Evolutionary conservation across 2,329 filamentous ascomycete genomes (phyloP), one percentile per base, ranked within the genome.

Genomic region (Ophiostoma tasmaniense): DNA sequence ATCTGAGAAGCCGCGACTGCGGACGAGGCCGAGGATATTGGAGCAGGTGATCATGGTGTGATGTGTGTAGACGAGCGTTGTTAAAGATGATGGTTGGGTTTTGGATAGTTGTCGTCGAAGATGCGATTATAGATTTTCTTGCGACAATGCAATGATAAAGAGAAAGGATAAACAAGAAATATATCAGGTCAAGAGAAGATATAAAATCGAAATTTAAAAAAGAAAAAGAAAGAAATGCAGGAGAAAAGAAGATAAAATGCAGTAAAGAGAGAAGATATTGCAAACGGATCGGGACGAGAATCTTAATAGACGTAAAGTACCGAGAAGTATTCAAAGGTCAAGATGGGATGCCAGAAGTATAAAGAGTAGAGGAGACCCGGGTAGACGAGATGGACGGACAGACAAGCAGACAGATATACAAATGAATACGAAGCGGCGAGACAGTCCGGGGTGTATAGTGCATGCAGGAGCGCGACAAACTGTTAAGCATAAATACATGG

Each of bases 361-460:
- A 13, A 13, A 55, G 50, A 55, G n/a, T 25, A 25, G 22, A 25
- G 8, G 3, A 13, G 50, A 25, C n/a, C n/a, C 17, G 45, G 45
- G 17, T n/a, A 55, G 45, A 50, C 1, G 14, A 50, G 17, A 20
- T 50, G 45, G 45, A 20, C 33, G 5, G 33, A 8, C 33, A 33
- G 33, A 33, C 8, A 8, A 8, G 8, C 33, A 33, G 33, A 33
- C 33, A 52, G 17, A 52, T n/a, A n/a, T 6, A 28, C n/a, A 14
- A 22, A 55, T 55, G 50, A 55, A 55, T 55, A 55, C 50, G 50
- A 55, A 25, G 50, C n/a, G 50, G 17, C 50, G 50, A 55, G 50
- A 55, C n/a, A 55, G 50, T 55, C 50, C 50, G 50, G 50, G 50
- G 50, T 13, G n/a, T 55, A 55, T 55, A 55, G 50, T 55, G 50